A percentile compares a stretch with the other conserved stretches of the same genome.
These are phyloP conservation scores for Cicer yamashitae DNA, from an alignment of 306 rosid species.

Conservation along the genomic window DNA sequence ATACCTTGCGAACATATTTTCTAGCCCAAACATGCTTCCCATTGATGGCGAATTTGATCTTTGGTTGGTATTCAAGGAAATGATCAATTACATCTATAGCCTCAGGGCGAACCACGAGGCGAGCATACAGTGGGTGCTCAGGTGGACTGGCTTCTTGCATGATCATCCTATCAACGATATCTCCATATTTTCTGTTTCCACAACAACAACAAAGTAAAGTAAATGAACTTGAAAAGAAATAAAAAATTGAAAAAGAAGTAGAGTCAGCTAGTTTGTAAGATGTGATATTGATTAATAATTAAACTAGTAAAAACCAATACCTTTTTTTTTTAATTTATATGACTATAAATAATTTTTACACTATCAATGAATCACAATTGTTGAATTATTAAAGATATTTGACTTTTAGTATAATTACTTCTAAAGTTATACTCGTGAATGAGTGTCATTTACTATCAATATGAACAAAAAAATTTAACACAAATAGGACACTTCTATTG, in stretches of 20 bases:
- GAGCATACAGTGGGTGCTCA: slow-evolving; percentile 68
- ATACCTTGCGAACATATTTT: slow-evolving; percentile 48
- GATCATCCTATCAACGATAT: slow-evolving; percentile 50
- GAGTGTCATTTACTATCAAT: rapidly evolving
- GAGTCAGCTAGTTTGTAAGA: too few species aligned
- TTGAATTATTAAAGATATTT: too few species aligned
- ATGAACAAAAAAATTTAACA: too few species aligned
- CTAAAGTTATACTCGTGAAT: too few species aligned
- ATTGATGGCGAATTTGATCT: slow-evolving; percentile 60
- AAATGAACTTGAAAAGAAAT: neutral
- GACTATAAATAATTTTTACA: too few species aligned
- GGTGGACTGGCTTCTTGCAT: slow-evolving; percentile 59
- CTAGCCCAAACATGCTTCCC: slow-evolving; percentile 82
- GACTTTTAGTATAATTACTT: too few species aligned
- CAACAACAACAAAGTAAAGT: neutral
- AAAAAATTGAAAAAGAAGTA: neutral
- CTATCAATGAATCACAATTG: too few species aligned
- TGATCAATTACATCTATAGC: slow-evolving; percentile 23
- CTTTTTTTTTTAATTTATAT: too few species aligned
- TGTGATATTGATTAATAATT: too few species aligned
- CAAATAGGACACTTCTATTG: too few species aligned
- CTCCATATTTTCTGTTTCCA: slow-evolving; percentile 53
- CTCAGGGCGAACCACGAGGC: slow-evolving; percentile 50
- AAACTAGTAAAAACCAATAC: too few species aligned
- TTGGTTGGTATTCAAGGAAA: slow-evolving; percentile 45